Percentiles rank a stretch among this genome's conserved stretches.
These are phyloP conservation scores for Marasmius oreades DNA, from an alignment of 1,284 basidiomycete species.

Conservation along the genomic window DNA sequence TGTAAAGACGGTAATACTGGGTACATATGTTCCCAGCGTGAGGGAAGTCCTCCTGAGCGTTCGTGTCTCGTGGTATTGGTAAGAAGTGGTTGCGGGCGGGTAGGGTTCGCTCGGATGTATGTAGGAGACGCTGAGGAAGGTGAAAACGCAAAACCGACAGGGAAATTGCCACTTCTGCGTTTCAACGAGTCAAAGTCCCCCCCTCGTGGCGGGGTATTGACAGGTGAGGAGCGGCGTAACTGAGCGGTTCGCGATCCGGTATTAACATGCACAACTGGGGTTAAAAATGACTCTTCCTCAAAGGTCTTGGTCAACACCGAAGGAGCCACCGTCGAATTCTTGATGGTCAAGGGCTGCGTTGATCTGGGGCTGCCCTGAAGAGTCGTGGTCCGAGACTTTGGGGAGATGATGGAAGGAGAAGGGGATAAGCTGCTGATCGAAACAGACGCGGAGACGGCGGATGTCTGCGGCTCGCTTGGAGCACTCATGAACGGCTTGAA, in stretches of 20 bases:
- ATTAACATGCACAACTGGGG: slow-evolving; percentile 24
- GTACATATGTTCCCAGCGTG: slow-evolving; percentile 88
- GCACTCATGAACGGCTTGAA: slow-evolving; percentile 69
- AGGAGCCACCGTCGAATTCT: slow-evolving; percentile 34
- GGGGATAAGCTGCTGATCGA: slow-evolving; percentile 24
- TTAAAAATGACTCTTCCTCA: slow-evolving; percentile 50
- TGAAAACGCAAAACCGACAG: slow-evolving; percentile 29
- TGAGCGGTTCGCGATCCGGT: slow-evolving; percentile 30
- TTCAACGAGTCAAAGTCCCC: slow-evolving; percentile 47
- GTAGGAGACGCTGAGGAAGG: slow-evolving; percentile 48
- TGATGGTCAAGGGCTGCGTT: slow-evolving; percentile 56
- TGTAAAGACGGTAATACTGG: slow-evolving; percentile 77
- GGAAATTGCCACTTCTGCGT: slow-evolving; percentile 46
- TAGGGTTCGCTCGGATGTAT: slow-evolving; percentile 58
- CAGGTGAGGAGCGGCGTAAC: slow-evolving; percentile 50
- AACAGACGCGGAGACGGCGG: slow-evolving; percentile 46
- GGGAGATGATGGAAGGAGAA: slow-evolving; percentile 24
- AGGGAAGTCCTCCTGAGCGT: slow-evolving; percentile 45
- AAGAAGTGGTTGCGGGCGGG: slow-evolving; percentile 42
- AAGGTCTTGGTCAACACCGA: slow-evolving; percentile 44
- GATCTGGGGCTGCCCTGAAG: slow-evolving; percentile 26
- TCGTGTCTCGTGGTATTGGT: not conserved
- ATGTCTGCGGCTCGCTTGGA: slow-evolving; percentile 57
- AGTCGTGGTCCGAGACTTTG: slow-evolving; percentile 29
- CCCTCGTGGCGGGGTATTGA: slow-evolving; percentile 66